A percentile compares a stretch with the other conserved stretches of the same genome.
These are phyloP conservation scores for Leucocoprinus sp. DNA, from an alignment of 768 basidiomycete genomes.

Conservation along the genomic window DNA sequence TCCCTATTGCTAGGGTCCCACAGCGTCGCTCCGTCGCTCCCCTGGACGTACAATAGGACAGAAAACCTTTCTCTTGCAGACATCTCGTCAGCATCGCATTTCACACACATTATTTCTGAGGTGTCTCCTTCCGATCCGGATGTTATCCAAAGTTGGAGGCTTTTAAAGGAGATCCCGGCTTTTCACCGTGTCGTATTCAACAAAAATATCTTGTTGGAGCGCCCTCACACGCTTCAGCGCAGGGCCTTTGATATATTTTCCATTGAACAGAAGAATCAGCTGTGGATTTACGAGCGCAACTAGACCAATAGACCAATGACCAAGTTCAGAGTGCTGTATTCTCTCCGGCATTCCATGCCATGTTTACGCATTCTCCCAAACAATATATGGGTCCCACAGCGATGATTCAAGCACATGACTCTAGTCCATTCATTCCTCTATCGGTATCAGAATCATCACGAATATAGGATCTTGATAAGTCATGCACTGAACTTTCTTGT, in stretches of 20 bases:
- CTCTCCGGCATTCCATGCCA: not conserved
- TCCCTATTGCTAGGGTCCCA: conserved; percentile 10
- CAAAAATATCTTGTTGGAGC: not conserved
- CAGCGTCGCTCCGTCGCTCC: conserved; percentile 9
- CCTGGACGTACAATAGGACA: conserved; percentile 79
- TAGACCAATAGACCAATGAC: not conserved
- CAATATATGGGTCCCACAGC: no score
- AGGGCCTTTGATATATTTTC: conserved; percentile 5
- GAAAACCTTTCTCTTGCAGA: conserved; percentile 44
- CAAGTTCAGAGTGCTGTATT: not conserved
- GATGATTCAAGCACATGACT: no score
- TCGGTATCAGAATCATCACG: no score
- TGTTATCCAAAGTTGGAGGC: conserved; percentile 29
- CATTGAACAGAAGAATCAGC: conserved; percentile 10
- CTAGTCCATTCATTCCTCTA: no score
- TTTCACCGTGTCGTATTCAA: conserved; percentile 26
- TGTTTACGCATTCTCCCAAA: no score
- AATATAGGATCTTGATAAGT: no score
- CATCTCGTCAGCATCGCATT: conserved; percentile 28
- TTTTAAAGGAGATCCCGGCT: conserved; percentile 33
- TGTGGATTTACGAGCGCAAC: conserved; percentile 17
- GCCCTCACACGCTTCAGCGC: not conserved
- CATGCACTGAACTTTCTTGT: no score
- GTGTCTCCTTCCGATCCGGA: conserved; percentile 19
- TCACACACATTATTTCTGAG: conserved; percentile 65